phyloP scores from a whole-genome alignment of 148 eudicot species.

The Rhododendron williamsianum region DNA sequence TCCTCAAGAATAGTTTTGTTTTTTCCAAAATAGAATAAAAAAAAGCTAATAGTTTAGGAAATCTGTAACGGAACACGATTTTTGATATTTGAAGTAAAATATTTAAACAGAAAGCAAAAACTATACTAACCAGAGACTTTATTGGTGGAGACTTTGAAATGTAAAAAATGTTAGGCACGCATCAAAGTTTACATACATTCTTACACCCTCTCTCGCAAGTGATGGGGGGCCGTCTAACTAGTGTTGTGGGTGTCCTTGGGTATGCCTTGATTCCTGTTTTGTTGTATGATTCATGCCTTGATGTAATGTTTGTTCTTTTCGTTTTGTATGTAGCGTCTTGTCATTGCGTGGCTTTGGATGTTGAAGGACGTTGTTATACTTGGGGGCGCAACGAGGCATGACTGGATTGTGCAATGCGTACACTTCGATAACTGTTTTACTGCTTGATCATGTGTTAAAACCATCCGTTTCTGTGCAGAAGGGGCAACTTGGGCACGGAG shows the following conservation, averaged over 20 bases:
- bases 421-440: background rate
- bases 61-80: background rate
- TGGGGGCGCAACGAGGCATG: conserved; percentile 98
- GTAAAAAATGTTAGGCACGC: background rate
- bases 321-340: conserved; percentile 64
- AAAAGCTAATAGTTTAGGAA: background rate
- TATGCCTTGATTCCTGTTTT: background rate
- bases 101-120: background rate
- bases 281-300: background rate
- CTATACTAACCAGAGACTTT: background rate
- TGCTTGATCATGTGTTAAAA: background rate
- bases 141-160: background rate
- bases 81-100: background rate
- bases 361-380: conserved; percentile 89
- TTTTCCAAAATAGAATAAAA: background rate
- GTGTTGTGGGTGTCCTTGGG: background rate
- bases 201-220: background rate
- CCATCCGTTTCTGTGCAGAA: conserved; percentile 46
- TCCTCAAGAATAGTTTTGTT: background rate
- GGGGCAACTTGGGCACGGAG: conserved; percentile 98
- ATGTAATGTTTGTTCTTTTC: conserved; percentile 10
- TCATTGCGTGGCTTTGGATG: conserved; percentile 97
- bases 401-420: background rate
- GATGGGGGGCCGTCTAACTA: background rate
- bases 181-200: background rate